A percentile compares a stretch with the other conserved stretches of the same genome.
These are phyloP conservation scores for Globisporangium acanthophoron DNA, from an alignment of 352 stramenopile species.

Conservation along the genomic window DNA sequence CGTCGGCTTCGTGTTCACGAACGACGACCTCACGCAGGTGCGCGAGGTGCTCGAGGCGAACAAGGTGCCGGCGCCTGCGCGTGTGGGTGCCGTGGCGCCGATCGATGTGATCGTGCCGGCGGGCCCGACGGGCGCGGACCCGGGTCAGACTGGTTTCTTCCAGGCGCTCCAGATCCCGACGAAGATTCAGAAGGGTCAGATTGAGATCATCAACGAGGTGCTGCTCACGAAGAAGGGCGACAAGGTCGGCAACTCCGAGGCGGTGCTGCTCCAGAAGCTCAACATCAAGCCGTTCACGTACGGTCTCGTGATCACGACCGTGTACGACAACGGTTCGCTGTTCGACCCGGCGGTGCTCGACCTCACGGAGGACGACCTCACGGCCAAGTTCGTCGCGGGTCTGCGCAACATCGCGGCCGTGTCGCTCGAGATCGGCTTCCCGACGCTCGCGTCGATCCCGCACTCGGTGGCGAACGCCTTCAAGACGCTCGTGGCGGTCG, in stretches of 20 bases:
- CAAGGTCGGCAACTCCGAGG: slow-evolving; percentile 98
- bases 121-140: slow-evolving; percentile 98
- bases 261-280: slow-evolving; percentile 98
- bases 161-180: slow-evolving; percentile 98
- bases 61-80: slow-evolving; percentile 94
- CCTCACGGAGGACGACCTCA: slow-evolving; percentile 97
- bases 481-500: slow-evolving; percentile 95
- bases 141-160: slow-evolving; percentile 99
- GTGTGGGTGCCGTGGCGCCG: slow-evolving; percentile 94
- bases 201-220: slow-evolving; percentile 98
- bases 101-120: slow-evolving; percentile 96
- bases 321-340: slow-evolving; percentile 99
- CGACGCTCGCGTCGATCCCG: slow-evolving; percentile 96
- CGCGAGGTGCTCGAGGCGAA: slow-evolving; percentile 86
- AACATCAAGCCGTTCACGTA: slow-evolving; percentile 99
- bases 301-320: slow-evolving; percentile 93
- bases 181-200: slow-evolving; percentile 99
- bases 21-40: slow-evolving; percentile 93
- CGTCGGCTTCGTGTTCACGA: slow-evolving; percentile 99
- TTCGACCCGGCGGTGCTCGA: slow-evolving; percentile 98
- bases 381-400: slow-evolving; percentile 93
- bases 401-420: slow-evolving; percentile 93
- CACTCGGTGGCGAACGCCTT: slow-evolving; percentile 99
- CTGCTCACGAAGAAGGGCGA: slow-evolving; percentile 94
- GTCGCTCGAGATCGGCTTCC: slow-evolving; percentile 94